A percentile compares a stretch with the other conserved stretches of the same genome.
Conservation (phyloP, 2,329 filamentous ascomycete genomes). For the Pseudogymnoascus sp. region DNA sequence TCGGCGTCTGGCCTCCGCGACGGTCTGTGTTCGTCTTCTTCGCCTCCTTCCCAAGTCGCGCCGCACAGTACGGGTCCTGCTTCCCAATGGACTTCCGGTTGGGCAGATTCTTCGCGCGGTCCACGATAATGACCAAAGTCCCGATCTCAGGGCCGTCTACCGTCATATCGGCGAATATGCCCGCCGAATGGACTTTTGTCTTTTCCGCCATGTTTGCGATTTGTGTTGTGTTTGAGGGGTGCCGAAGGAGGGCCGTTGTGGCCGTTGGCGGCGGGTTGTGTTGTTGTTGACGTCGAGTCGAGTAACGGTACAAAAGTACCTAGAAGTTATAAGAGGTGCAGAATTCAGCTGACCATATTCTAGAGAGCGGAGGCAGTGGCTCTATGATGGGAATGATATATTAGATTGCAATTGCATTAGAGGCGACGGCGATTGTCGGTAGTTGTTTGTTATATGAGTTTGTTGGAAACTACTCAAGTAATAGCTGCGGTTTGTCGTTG, state of each 20-base stretch:
- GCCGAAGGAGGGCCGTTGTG: background rate
- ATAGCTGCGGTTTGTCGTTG: background rate
- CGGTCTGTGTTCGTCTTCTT: constrained; percentile 95
- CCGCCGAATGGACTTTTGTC: constrained; percentile 64
- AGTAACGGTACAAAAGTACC: background rate
- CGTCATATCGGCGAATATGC: constrained; percentile 90
- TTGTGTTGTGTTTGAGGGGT: background rate
- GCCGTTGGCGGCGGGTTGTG: background rate
- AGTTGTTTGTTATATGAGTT: background rate
- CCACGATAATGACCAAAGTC: constrained; percentile 83
- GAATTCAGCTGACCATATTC: background rate
- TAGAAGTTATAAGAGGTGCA: background rate
- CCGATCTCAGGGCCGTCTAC: constrained; percentile 90
- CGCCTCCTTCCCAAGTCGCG: constrained; percentile 87
- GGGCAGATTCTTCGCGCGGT: constrained; percentile 92
- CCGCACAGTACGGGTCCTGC: constrained; percentile 95
- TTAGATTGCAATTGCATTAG: background rate
- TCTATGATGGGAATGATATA: background rate
- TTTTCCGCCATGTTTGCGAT: constrained; percentile 39
- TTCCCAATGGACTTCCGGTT: constrained; percentile 97
- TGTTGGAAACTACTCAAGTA: background rate
- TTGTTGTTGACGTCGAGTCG: constrained; percentile 1
- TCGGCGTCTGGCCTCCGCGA: constrained; percentile 87
- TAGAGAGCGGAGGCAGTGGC: background rate
- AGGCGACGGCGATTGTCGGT: background rate